These are phyloP conservation scores for Pyrenophora seminiperda DNA, from an alignment of 2,329 filamentous ascomycete species.

Conservation along the genomic window DNA sequence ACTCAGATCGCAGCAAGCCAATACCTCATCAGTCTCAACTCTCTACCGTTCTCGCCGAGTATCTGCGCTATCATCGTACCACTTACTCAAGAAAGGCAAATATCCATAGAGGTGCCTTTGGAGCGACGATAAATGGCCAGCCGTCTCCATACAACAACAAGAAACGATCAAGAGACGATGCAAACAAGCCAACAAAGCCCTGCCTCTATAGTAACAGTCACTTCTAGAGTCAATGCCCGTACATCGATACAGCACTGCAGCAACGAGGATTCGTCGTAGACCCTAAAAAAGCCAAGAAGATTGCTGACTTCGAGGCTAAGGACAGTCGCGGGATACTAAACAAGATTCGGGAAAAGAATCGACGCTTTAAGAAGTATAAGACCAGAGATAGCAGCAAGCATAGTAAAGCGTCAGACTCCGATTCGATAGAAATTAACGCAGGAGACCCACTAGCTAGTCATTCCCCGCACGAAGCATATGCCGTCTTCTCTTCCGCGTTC, in stretches of 20 bases:
- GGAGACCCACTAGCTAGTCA: conserved; percentile 1
- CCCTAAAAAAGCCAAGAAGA: conserved; percentile 21
- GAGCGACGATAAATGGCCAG: conserved; percentile 11
- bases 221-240: conserved; percentile 18
- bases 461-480: neutral
- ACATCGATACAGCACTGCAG: conserved; percentile 10
- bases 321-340: neutral
- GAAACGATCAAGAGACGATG: conserved; percentile 5
- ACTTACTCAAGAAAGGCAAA: conserved; percentile 7
- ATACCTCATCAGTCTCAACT: conserved; percentile 7
- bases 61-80: conserved; percentile 11
- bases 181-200: conserved; percentile 1
- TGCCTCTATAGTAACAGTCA: conserved; percentile 15
- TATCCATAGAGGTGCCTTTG: conserved; percentile 7
- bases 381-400: neutral
- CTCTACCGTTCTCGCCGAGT: conserved; percentile 6
- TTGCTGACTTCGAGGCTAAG: neutral
- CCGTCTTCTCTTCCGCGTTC: conserved; percentile 9
- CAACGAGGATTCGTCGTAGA: conserved; percentile 15
- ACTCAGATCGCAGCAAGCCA: conserved; percentile 1
- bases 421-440: conserved; percentile 15
- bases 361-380: conserved; percentile 5
- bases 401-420: neutral
- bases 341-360: conserved; percentile 6
- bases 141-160: conserved; percentile 15